phyloP scores from a whole-genome alignment of 208 protist species.

The Willaertia magna region DNA sequence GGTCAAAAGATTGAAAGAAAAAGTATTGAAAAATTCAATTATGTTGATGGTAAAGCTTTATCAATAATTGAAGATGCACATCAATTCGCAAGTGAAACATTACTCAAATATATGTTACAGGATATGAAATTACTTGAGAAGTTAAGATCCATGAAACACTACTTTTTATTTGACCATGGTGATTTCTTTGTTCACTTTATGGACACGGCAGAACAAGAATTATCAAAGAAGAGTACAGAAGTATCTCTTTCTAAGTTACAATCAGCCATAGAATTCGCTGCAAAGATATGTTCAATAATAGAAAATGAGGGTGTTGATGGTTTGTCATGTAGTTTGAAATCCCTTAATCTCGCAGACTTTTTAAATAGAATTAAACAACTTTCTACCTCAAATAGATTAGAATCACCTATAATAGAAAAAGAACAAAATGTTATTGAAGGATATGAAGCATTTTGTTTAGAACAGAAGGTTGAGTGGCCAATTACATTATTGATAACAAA shows the following conservation, averaged over 20 bases:
- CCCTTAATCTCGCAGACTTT: not conserved
- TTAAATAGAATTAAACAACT: not conserved
- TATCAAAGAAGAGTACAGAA: constrained; percentile 23
- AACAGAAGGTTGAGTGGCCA: constrained; percentile 41
- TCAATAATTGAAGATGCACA: constrained; percentile 26
- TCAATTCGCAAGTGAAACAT: not conserved
- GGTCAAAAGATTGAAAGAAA: not conserved
- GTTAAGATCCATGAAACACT: constrained; percentile 29
- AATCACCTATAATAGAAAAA: not conserved
- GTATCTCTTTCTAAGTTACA: constrained; percentile 24
- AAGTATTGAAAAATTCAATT: constrained; percentile 6
- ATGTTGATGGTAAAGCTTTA: constrained; percentile 20
- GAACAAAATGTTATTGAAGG: not conserved
- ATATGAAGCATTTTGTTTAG: constrained; percentile 28
- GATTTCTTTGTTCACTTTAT: constrained; percentile 53
- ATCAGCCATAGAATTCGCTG: constrained; percentile 30
- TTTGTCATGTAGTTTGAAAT: constrained; percentile 26
- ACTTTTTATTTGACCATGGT: constrained; percentile 40
- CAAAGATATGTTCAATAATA: constrained; percentile 17
- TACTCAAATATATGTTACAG: not conserved
- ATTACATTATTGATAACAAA: constrained; percentile 42
- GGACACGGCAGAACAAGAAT: constrained; percentile 36
- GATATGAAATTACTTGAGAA: not conserved
- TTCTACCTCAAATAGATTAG: not conserved
- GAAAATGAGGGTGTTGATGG: constrained; percentile 25